Conservation (phyloP, 345 rosid genomes). For the Fremontodendron californicum region DNA sequence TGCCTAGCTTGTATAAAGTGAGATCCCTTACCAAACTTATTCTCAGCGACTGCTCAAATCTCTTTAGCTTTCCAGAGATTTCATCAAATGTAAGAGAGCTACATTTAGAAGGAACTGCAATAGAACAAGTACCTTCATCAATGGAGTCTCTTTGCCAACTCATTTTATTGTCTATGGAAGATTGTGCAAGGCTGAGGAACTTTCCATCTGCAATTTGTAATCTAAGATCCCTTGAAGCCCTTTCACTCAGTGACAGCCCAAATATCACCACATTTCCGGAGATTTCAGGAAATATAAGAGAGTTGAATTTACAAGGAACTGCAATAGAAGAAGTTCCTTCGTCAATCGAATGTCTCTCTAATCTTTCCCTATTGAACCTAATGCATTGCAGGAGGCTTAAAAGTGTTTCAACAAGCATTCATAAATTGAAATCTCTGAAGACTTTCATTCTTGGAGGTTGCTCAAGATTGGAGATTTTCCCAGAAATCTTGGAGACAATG, state of each 20-base stretch:
- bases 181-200: too few species aligned
- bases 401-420: slow-evolving; percentile 22
- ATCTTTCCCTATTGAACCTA: slow-evolving; percentile 21
- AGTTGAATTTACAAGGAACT: too few species aligned
- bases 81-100: slow-evolving; percentile 18
- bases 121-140: slow-evolving; percentile 27
- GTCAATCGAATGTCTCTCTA: slow-evolving; percentile 5
- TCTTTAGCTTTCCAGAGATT: slow-evolving; percentile 20
- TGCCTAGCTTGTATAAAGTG: not conserved
- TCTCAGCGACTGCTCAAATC: slow-evolving; percentile 22
- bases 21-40: not conserved
- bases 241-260: too few species aligned
- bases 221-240: too few species aligned
- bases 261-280: too few species aligned
- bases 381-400: slow-evolving; percentile 24
- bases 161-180: too few species aligned
- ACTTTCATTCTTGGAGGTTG: slow-evolving; percentile 21
- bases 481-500: slow-evolving; percentile 19
- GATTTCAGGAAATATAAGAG: too few species aligned
- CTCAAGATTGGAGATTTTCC: slow-evolving; percentile 29
- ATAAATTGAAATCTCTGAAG: slow-evolving; percentile 24
- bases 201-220: too few species aligned
- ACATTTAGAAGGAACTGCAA: slow-evolving; percentile 14
- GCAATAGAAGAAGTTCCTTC: too few species aligned
- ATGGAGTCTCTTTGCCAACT: not conserved